Base-by-base conservation (phyloP, 78 protist genomes). In the Tieghemostelium lacteum region DNA sequence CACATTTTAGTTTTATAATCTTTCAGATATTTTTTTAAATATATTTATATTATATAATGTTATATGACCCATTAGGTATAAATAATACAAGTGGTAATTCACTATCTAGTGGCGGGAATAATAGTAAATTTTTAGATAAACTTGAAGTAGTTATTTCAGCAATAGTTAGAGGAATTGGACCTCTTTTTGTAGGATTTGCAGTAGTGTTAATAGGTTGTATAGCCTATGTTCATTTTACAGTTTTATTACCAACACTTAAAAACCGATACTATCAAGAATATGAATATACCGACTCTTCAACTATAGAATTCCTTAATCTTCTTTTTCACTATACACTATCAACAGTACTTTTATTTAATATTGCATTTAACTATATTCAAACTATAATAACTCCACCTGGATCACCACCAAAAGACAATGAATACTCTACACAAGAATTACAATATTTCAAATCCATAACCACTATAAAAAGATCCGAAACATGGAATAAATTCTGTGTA, bases 341-440 rank as follows among this genome's bases (percentile, higher is more conserved):
- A 58, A 12, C 64, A 17, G 17, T 58, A 24, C 29, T 88, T 3
- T 22, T 88, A 42, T 73, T 71, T 49, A 88, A 77, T 49, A 16
- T 88, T 14, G 26, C 28, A 3, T 88, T 88, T 54, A 88, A 88
- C 42, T 88, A 88, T 63, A 28, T 33, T 7, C 26, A 61, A 29
- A 52, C 75, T 36, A 83, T 88, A 24, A 19, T 24, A 3, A 77
- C 83, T 19, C 71, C 94, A 24, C 88, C 94, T 17, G 94, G 94
- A 33, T 12, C 57, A 40, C 22, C 85, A 8, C 80, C 94, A 24
- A 49, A 60, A 29, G 73, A 31, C 26, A 16, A 66, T 5, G 93
- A 73, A 75, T 75, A 65, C 39, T 6, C 67, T 17, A 55, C 19
- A 19, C 58, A 88, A 45, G 52, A 50, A 77, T 16, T 65, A 20